These are phyloP conservation scores for Angomonas deanei DNA, from an alignment of 208 protist species.

Conservation along the genomic window DNA sequence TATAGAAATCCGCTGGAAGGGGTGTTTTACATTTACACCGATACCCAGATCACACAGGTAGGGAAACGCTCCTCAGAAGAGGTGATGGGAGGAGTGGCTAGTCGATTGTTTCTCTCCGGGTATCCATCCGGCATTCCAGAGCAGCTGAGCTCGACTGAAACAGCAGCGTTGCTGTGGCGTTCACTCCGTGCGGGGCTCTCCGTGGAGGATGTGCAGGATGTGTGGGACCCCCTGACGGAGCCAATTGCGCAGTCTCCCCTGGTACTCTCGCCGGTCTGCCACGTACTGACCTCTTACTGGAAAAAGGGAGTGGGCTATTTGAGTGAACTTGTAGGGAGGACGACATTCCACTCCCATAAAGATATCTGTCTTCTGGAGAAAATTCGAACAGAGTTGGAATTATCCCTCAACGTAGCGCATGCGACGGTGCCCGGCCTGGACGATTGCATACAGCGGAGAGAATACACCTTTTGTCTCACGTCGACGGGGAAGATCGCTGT, in stretches of 20 bases:
- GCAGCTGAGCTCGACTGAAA: neutral
- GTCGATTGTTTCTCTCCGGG: neutral
- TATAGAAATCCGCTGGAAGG: neutral
- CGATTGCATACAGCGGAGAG: no score
- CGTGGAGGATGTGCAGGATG: neutral
- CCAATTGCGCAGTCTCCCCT: neutral
- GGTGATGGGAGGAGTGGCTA: neutral
- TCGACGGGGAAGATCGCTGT: no score
- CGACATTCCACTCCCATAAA: neutral
- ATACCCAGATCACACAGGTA: neutral
- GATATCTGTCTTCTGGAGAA: neutral
- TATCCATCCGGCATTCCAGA: neutral
- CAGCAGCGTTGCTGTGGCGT: neutral
- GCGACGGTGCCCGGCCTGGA: neutral
- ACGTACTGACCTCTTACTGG: neutral
- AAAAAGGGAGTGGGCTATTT: neutral
- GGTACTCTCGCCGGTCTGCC: neutral
- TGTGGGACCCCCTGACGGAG: constrained; percentile 1
- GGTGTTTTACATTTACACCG: neutral
- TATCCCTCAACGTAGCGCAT: neutral
- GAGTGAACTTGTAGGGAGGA: neutral
- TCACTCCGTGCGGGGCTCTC: neutral
- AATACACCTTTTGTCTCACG: no score
- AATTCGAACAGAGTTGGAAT: neutral
- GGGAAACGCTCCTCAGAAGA: neutral